Evolutionary conservation across 129 eudicot species (phyloP).

Genomic region (Helianthus tuberosus): DNA sequence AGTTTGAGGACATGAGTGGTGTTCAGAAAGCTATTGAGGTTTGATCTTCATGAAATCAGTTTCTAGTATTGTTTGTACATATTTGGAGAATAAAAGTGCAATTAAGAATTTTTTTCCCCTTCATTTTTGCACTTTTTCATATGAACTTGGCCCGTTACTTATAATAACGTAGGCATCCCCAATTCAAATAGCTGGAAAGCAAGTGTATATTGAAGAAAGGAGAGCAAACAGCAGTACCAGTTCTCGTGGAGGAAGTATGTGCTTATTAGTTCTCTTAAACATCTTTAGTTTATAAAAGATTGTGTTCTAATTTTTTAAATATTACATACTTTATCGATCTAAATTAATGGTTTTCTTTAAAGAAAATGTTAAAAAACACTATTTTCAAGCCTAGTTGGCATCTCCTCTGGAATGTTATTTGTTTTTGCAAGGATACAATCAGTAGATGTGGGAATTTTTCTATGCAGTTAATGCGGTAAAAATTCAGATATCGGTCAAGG

Average conservation of each 20-base stretch:
- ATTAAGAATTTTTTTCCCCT: background rate
- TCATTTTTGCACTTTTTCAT: background rate
- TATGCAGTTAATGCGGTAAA: too few relatives aligned
- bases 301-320: background rate
- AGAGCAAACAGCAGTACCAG: slow-evolving; percentile 54
- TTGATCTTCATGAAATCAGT: background rate
- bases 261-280: background rate
- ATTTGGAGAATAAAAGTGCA: background rate
- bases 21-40: slow-evolving; percentile 85
- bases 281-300: background rate
- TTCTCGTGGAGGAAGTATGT: slow-evolving; percentile 88
- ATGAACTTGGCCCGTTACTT: background rate
- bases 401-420: background rate
- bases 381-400: background rate
- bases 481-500: too few relatives aligned
- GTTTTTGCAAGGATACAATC: too few relatives aligned
- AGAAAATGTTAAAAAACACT: background rate
- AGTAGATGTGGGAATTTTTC: too few relatives aligned
- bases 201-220: slow-evolving; percentile 79
- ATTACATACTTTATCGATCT: background rate
- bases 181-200: slow-evolving; percentile 69
- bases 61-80: background rate
- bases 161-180: slow-evolving; percentile 71
- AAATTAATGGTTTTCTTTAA: background rate
- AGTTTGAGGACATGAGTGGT: slow-evolving; percentile 82